A percentile compares a stretch with the other conserved stretches of the same genome.
phyloP scores from a whole-genome alignment of 2,329 filamentous ascomycete species.

The Talaromyces rugulosus region DNA sequence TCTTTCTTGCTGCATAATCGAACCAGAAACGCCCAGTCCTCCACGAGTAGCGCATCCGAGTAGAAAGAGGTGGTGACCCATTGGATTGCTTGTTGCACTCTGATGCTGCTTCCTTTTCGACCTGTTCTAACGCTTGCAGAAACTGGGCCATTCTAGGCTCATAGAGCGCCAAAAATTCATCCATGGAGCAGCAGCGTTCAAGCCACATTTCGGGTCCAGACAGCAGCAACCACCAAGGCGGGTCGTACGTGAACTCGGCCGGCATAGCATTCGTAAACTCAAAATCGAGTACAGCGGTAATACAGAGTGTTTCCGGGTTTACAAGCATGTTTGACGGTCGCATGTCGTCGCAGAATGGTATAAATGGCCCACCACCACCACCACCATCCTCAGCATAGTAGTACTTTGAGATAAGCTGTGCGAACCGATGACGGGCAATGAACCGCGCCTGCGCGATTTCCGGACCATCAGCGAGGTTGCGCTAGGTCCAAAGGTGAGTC shows the following conservation, averaged over 20 bases:
- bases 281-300: constrained; percentile 37
- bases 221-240: constrained; percentile 40
- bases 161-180: constrained; percentile 24
- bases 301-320: constrained; percentile 17
- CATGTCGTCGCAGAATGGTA: constrained; percentile 38
- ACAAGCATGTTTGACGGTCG: constrained; percentile 22
- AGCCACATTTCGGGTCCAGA: neutral
- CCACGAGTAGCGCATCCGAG: constrained; percentile 35
- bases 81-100: neutral
- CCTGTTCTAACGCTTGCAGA: constrained; percentile 29
- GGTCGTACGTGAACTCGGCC: constrained; percentile 34
- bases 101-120: constrained; percentile 17
- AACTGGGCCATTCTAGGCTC: constrained; percentile 35
- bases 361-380: no score
- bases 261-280: constrained; percentile 43
- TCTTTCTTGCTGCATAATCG: constrained; percentile 32
- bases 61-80: constrained; percentile 18
- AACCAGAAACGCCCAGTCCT: constrained; percentile 33
- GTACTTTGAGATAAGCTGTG: constrained; percentile 28
- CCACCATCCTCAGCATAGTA: constrained; percentile 19
- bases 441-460: constrained; percentile 26
- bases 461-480: constrained; percentile 27
- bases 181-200: constrained; percentile 15
- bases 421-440: constrained; percentile 31
- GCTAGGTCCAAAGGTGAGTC: constrained; percentile 25